A percentile compares a stretch with the other conserved stretches of the same genome.
phyloP scores from a whole-genome alignment of 371 early-diverging fungal genomes.

The Umbelopsis sp. region DNA sequence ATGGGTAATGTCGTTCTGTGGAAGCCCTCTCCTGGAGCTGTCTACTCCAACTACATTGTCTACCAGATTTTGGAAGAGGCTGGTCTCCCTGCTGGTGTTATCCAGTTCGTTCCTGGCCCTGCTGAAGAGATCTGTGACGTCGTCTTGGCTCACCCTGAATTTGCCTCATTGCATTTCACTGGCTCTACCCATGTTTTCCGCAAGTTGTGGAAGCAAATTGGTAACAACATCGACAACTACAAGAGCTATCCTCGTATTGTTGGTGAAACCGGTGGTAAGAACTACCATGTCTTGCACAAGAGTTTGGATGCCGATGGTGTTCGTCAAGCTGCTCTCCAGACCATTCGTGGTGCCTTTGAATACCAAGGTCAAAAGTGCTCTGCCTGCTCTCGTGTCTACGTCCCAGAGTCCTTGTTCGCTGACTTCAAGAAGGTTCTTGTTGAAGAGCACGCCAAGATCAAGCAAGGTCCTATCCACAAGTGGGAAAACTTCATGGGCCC shows the following conservation, averaged over 20 bases:
- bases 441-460: slow-evolving; percentile 74
- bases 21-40: slow-evolving; percentile 94
- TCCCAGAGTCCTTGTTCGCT: slow-evolving; percentile 82
- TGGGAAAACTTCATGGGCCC: slow-evolving; percentile 80
- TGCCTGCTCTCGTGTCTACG: slow-evolving; percentile 90
- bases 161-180: slow-evolving; percentile 97
- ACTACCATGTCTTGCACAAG: slow-evolving; percentile 94
- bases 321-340: slow-evolving; percentile 66
- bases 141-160: slow-evolving; percentile 82
- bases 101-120: slow-evolving; percentile 96
- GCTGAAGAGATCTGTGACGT: slow-evolving; percentile 76
- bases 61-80: slow-evolving; percentile 92
- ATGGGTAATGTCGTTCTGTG: slow-evolving; percentile 98
- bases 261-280: slow-evolving; percentile 99
- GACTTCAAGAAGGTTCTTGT: slow-evolving; percentile 75
- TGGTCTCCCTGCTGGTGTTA: slow-evolving; percentile 96
- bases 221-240: slow-evolving; percentile 88
- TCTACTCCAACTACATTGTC: slow-evolving; percentile 91
- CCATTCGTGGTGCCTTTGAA: slow-evolving; percentile 94
- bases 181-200: slow-evolving; percentile 95
- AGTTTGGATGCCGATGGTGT: slow-evolving; percentile 67
- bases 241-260: slow-evolving; percentile 95
- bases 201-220: slow-evolving; percentile 91
- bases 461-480: slow-evolving; percentile 84
- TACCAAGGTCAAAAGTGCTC: slow-evolving; percentile 98